Base-by-base conservation (phyloP, 148 eudicot species). In the Camellia sinensis region DNA sequence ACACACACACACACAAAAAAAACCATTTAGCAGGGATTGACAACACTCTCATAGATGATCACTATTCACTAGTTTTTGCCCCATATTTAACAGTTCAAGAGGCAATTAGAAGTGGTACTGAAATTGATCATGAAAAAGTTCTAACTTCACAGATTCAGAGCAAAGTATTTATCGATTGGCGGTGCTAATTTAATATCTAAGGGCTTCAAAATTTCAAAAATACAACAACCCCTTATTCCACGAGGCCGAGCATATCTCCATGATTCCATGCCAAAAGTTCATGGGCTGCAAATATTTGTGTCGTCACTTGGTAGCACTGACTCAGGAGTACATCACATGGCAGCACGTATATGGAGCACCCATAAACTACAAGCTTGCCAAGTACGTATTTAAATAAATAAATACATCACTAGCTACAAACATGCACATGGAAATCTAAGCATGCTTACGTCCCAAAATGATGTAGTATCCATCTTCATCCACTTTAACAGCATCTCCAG, bases 401-500 rank as follows among this genome's bases (percentile, higher is more conserved):
- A 22, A 14, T 54, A 1, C 37, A 29, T 29, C 37, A 40, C 29
- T 14, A 44, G 77, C 52, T 56, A 57, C 53, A n/a, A 60, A 43
- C 77, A 66, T 14, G 18, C 17, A 7, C 44, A 75, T 53, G 10
- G 56, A 37, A 78, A 29, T 71, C 59, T 46, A 79, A 73, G 71
- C 40, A 66, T 48, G 80, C 99, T 96, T 88, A 96, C 99, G 97
- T 85, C 99, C 99, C 81, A 96, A 85, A 78, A 96, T 96, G 78
- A 90, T 76, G 74, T 87, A 94, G 86, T 96, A 96, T 73, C 99
- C 99, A 83, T 96, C 98, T 89, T 92, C 98, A 80, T 94, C 99
- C 63, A 87, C 79, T 80, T 81, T 92, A 71, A 87, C 97, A 77
- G 98, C 90, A 80, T 96, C 99, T 68, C 99, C 99, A 5, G 99